Evolutionary conservation across 306 rosid genomes (phyloP), one percentile per base, ranked within the genome.

Genomic region (Trifolium dubium): DNA sequence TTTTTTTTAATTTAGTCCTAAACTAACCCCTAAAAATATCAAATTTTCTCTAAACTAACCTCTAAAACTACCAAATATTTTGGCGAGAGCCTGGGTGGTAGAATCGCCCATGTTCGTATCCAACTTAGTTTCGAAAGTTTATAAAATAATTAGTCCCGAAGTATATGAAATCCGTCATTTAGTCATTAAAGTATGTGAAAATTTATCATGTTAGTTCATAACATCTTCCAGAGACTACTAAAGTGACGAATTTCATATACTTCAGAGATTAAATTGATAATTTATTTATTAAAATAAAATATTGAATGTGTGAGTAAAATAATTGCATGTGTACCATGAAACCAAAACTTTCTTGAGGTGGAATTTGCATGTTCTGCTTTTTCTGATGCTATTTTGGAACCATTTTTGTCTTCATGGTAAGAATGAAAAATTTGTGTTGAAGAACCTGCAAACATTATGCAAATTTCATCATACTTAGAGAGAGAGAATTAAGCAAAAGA

Each of bases 261-360:
- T 49, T 49, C 2, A n/a, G 3, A 37, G 2, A 46, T 46, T 46
- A 12, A 46, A 12, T 46, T 46, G 51, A 11, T 11, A 15, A 6
- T 3, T 8, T 54, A 8, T 18, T 54, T 8, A 2, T 0, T n/a
- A 2, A 49, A 3, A 7, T 4, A 2, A 49, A n/a, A 5, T 13
- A 49, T 14, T 43, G 13, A 10, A 43, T 43, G 47, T 9, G 13
- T 41, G 15, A 55, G 8, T 14, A 4, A 60, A 32, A 49, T 34
- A 67, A 73, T 51, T 79, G 64, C 55, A 58, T 53, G 37, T 53
- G 68, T 84, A 88, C 90, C 88, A 77, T 75, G 85, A n/a, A 54
- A 72, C 70, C 64, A 34, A 75, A 75, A 18, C 40, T 78, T 82
- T 75, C 79, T 84, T 51, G 78, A 73, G 63, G 37, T 17, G 53